phyloP scores from a whole-genome alignment of 495 filamentous ascomycete genomes.

The Emericellopsis terricola region DNA sequence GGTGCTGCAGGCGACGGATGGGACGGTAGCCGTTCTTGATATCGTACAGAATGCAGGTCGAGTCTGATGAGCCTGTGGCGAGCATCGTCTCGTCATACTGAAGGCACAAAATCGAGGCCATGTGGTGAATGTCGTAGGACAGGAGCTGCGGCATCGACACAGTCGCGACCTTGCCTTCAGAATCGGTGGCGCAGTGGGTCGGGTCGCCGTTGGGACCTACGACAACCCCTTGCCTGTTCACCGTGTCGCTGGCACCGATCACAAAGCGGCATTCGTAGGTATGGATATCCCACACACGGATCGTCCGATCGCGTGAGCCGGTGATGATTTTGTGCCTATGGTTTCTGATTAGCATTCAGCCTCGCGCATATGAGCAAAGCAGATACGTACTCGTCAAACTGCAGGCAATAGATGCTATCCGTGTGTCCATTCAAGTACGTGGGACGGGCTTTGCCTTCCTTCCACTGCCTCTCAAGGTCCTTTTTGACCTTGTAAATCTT shows the following conservation, averaged over 20 bases:
- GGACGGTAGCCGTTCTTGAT: conserved; percentile 60
- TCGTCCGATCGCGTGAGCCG: conserved; percentile 84
- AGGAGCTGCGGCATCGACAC: conserved; percentile 27
- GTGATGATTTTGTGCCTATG: conserved; percentile 82
- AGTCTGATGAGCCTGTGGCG: conserved; percentile 87
- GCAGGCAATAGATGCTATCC: conserved; percentile 92
- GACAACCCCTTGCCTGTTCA: conserved; percentile 21
- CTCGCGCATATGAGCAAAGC: conserved; percentile 5
- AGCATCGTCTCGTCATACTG: conserved; percentile 86
- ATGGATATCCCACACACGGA: conserved; percentile 86
- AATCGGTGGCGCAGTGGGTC: conserved; percentile 25
- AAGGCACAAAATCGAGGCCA: conserved; percentile 81
- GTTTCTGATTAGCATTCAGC: conserved; percentile 4
- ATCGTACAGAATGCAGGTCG: conserved; percentile 82
- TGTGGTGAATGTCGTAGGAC: conserved; percentile 43
- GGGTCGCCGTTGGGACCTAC: conserved; percentile 22
- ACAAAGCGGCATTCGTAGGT: conserved; percentile 67
- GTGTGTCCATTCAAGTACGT: conserved; percentile 83
- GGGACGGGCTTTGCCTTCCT: conserved; percentile 51
- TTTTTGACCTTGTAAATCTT: conserved; percentile 60
- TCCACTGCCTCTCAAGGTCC: conserved; percentile 64
- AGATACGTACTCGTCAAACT: conserved; percentile 76
- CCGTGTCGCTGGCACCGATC: conserved; percentile 41
- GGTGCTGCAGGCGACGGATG: conserved; percentile 52
- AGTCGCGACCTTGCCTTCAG: conserved; percentile 21